These are phyloP conservation scores for Polytrichum formosum DNA, from an alignment of 225 moss, liverwort and hornwort genomes.

Conservation along the genomic window DNA sequence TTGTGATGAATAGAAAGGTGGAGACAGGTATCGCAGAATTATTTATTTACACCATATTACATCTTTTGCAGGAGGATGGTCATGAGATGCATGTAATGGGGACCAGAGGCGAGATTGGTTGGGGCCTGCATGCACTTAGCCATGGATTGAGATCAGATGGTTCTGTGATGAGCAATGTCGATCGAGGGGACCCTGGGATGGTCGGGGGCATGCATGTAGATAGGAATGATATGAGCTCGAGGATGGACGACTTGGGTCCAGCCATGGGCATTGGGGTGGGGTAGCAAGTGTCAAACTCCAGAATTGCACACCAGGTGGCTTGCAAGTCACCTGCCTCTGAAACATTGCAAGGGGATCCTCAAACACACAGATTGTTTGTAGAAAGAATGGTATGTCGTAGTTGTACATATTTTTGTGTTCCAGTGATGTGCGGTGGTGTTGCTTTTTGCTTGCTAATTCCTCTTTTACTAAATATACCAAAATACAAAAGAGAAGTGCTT, in stretches of 20 bases:
- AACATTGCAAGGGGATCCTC: constrained; percentile 18
- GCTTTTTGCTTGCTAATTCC: too few relatives aligned
- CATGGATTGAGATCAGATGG: constrained; percentile 52
- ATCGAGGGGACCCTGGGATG: constrained; percentile 45
- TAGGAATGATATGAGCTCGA: constrained; percentile 41
- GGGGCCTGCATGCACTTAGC: constrained; percentile 46
- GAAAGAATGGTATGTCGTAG: constrained; percentile 25
- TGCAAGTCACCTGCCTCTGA: constrained; percentile 12
- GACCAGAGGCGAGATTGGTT: constrained; percentile 45
- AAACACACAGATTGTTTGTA: constrained; percentile 10
- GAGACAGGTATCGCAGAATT: too few relatives aligned
- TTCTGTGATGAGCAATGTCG: constrained; percentile 46
- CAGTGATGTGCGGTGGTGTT: too few relatives aligned
- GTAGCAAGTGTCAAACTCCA: constrained; percentile 20
- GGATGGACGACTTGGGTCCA: constrained; percentile 59
- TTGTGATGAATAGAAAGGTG: too few relatives aligned
- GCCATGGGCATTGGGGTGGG: constrained; percentile 58
- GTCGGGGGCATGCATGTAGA: constrained; percentile 43
- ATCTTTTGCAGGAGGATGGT: constrained; percentile 54
- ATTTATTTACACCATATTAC: neutral
- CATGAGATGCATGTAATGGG: constrained; percentile 64
- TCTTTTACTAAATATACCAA: too few relatives aligned
- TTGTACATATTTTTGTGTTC: too few relatives aligned
- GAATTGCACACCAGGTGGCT: constrained; percentile 20
- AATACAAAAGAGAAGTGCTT: too few relatives aligned